Evolutionary conservation across 1,139 yeast species (phyloP).

Genomic region (Magnusiomyces suaveolens): DNA sequence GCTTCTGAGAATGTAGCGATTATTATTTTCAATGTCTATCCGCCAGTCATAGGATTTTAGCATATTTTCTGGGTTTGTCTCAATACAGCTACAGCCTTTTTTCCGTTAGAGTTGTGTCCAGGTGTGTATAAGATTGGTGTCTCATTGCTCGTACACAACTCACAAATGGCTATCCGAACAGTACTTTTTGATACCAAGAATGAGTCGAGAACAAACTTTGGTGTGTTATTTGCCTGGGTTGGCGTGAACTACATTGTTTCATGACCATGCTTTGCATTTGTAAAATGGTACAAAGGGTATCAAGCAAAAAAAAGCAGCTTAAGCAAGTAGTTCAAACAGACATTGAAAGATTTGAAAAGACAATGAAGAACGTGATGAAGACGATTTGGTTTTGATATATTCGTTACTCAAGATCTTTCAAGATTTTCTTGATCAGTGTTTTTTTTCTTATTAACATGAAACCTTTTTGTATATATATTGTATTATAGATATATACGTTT

Average conservation of each 20-base stretch:
- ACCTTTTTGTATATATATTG: too few species aligned
- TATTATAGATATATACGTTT: too few species aligned
- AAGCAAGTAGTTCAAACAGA: too few species aligned
- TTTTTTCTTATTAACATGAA: too few species aligned
- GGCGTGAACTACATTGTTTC: conserved; percentile 37
- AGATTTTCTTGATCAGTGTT: too few species aligned
- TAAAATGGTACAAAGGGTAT: conserved; percentile 6
- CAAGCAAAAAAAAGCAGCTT: conserved; percentile 7
- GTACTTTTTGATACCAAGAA: conserved; percentile 50
- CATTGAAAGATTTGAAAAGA: too few species aligned
- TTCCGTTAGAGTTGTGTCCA: conserved; percentile 47
- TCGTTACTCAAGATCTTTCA: too few species aligned
- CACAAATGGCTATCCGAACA: conserved; percentile 47
- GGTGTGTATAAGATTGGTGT: conserved; percentile 54
- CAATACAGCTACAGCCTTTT: conserved; percentile 53
- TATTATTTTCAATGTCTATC: conserved; percentile 38
- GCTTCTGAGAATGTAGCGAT: conserved; percentile 51
- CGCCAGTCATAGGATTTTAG: conserved; percentile 53
- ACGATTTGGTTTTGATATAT: too few species aligned
- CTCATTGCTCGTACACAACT: conserved; percentile 55
- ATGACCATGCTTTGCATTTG: conserved; percentile 5
- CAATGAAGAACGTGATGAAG: too few species aligned
- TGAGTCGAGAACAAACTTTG: conserved; percentile 48
- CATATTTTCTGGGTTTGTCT: conserved; percentile 50
- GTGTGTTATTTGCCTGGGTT: conserved; percentile 51